phyloP scores from a whole-genome alignment of 2,329 filamentous ascomycete genomes.

The Hymenoscyphus infarciens region DNA sequence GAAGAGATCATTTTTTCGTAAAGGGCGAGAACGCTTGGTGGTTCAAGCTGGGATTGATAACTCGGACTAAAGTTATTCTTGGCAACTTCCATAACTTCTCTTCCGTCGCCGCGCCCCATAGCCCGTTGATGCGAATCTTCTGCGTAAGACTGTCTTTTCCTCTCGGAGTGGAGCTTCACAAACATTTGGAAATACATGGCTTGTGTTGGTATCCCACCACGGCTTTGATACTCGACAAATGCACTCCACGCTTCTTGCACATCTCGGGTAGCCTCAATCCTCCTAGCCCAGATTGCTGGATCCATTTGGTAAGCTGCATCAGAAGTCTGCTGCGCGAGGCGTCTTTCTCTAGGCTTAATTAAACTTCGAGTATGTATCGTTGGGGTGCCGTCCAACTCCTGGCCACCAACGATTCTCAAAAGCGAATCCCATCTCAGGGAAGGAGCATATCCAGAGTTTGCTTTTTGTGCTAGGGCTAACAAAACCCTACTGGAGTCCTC shows the following conservation, averaged over 20 bases:
- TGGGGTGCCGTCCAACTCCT: constrained; percentile 47
- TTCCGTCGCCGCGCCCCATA: constrained; percentile 56
- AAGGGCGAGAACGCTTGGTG: constrained; percentile 56
- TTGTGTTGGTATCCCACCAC: constrained; percentile 37
- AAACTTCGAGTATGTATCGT: constrained; percentile 53
- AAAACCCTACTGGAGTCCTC: constrained; percentile 53
- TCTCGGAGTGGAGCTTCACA: constrained; percentile 47
- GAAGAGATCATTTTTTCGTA: constrained; percentile 54
- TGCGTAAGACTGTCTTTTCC: constrained; percentile 21
- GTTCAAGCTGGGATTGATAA: constrained; percentile 58
- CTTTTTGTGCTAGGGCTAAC: constrained; percentile 51
- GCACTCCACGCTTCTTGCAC: constrained; percentile 57
- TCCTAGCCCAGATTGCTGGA: constrained; percentile 48
- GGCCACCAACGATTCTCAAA: constrained; percentile 51
- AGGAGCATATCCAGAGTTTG: constrained; percentile 51
- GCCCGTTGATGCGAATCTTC: constrained; percentile 19
- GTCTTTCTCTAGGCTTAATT: constrained; percentile 13
- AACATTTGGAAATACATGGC: constrained; percentile 59
- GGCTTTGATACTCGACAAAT: constrained; percentile 36
- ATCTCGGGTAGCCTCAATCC: constrained; percentile 57
- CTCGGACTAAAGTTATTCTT: constrained; percentile 59
- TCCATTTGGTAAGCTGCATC: constrained; percentile 5
- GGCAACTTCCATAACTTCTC: constrained; percentile 52
- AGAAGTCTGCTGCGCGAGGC: background rate
- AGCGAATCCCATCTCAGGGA: constrained; percentile 45